Evolutionary conservation across 2,329 filamentous ascomycete species (phyloP).

Genomic region (Blastomyces gilchristii): DNA sequence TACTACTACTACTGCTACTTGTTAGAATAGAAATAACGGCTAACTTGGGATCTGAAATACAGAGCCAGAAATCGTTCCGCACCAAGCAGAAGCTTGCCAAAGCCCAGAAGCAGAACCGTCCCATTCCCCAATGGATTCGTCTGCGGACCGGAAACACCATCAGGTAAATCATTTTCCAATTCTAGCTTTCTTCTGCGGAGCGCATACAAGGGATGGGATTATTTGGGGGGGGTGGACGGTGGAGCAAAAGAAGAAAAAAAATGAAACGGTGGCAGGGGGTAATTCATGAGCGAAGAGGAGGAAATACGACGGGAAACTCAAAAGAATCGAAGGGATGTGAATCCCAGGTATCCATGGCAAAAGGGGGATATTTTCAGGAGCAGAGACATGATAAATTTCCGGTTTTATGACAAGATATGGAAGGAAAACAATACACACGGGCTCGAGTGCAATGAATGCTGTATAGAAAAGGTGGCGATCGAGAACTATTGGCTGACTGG

Average conservation of each 20-base stretch:
- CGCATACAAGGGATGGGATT: neutral
- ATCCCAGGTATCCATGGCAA: neutral
- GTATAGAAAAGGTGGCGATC: neutral
- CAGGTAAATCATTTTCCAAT: conserved; percentile 57
- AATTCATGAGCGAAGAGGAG: neutral
- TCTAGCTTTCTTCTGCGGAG: conserved; percentile 10
- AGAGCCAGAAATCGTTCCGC: conserved; percentile 99
- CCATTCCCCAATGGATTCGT: conserved; percentile 99
- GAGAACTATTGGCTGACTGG: neutral
- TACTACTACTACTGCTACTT: too few species aligned
- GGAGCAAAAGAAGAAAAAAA: neutral
- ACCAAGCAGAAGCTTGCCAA: conserved; percentile 99
- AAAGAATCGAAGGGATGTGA: neutral
- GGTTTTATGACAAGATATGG: neutral
- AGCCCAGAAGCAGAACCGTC: conserved; percentile 99
- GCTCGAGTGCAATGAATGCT: neutral
- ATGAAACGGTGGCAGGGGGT: neutral
- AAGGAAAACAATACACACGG: neutral
- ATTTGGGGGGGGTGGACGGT: neutral
- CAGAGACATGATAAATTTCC: neutral
- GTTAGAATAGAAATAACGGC: neutral
- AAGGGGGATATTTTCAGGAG: neutral
- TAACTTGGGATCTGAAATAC: conserved; percentile 19
- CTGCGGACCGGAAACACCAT: conserved; percentile 98
- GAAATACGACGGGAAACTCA: neutral